Evolutionary conservation across 2,329 filamentous ascomycete species (phyloP).

Genomic region (Hypoxylon sp.): DNA sequence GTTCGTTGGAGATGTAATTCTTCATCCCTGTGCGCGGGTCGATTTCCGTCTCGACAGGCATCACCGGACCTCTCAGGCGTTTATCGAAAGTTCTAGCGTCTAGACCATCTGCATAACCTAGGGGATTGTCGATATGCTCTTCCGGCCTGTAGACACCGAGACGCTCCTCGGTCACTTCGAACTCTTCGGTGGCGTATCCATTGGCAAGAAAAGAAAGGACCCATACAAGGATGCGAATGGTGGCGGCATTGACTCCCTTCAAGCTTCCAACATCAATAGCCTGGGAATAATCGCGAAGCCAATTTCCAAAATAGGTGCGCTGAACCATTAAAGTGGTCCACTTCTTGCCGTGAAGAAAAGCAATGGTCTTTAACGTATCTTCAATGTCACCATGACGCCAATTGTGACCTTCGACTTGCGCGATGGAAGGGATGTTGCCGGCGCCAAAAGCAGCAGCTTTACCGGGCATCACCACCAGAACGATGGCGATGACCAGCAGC

Average conservation of each 20-base stretch:
- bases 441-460: conserved; percentile 75
- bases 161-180: conserved; percentile 85
- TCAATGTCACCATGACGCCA: conserved; percentile 84
- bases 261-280: conserved; percentile 85
- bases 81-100: conserved; percentile 88
- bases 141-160: conserved; percentile 86
- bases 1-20: conserved; percentile 97
- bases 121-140: conserved; percentile 81
- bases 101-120: conserved; percentile 86
- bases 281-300: conserved; percentile 88
- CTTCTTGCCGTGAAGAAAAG: conserved; percentile 85
- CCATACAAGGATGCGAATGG: conserved; percentile 85
- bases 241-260: conserved; percentile 83
- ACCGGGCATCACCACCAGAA: conserved; percentile 70
- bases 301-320: conserved; percentile 88
- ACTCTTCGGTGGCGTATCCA: conserved; percentile 88
- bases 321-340: conserved; percentile 86
- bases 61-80: conserved; percentile 85
- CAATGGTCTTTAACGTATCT: conserved; percentile 83
- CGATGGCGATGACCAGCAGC: conserved; percentile 67
- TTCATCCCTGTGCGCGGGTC: conserved; percentile 93
- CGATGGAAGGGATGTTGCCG: conserved; percentile 77
- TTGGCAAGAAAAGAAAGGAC: conserved; percentile 85
- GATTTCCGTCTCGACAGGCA: conserved; percentile 78
- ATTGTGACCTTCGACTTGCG: conserved; percentile 76